Conservation (phyloP, 179 eudicot genomes). For the Actinidia arguta region DNA sequence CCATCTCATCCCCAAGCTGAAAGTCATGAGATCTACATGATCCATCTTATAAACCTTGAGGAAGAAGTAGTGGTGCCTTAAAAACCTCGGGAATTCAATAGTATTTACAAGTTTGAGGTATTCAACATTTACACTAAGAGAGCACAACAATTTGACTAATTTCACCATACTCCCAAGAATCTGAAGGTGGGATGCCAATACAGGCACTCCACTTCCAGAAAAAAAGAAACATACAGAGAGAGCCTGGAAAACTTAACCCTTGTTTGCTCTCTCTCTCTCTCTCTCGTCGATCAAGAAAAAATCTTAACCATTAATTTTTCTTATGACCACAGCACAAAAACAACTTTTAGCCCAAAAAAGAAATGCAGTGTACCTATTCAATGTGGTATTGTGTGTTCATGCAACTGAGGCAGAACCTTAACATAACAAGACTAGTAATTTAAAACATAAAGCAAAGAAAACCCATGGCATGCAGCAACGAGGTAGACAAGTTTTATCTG, state of each 20-base stretch:
- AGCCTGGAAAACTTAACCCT: not conserved
- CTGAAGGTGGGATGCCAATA: slow-evolving; percentile 10
- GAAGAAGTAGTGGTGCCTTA: not conserved
- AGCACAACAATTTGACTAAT: not conserved
- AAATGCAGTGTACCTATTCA: not conserved
- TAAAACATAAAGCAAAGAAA: not conserved
- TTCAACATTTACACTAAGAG: not conserved
- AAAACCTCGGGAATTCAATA: slow-evolving; percentile 3
- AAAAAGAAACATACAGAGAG: not conserved
- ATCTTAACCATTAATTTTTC: not conserved
- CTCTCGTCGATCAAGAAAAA: not conserved
- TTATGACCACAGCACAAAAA: not conserved
- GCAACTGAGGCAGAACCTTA: slow-evolving; percentile 7
- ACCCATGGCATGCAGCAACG: not conserved
- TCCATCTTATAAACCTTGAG: slow-evolving; percentile 13
- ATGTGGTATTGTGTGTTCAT: not conserved
- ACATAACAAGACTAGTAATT: not conserved
- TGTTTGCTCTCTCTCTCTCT: too few species aligned
- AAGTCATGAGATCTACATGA: not conserved
- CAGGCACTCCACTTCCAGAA: too few species aligned
- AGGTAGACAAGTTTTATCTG: not conserved
- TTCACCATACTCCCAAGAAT: not conserved
- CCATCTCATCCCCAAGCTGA: slow-evolving; percentile 5
- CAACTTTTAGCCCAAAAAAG: not conserved
- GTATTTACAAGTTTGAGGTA: not conserved